Conservation (phyloP, 2,329 filamentous ascomycete species). For the Beauveria bassiana region DNA sequence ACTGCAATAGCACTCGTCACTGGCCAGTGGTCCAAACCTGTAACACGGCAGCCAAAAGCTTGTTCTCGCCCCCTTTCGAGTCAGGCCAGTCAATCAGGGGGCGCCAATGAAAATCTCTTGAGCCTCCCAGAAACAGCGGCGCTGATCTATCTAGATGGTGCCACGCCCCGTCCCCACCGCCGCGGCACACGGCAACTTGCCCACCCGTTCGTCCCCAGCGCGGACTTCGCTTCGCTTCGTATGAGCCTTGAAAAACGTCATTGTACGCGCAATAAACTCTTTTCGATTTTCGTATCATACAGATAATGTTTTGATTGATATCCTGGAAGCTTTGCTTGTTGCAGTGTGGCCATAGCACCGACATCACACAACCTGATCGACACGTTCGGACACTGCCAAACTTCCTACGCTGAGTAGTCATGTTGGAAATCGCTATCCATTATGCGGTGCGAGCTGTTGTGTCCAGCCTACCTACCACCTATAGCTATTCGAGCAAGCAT, state of each 20-base stretch:
- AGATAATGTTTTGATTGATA: neutral
- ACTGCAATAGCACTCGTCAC: neutral
- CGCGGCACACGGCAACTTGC: neutral
- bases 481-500: too few relatives aligned
- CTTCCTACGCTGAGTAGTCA: too few relatives aligned
- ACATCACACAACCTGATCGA: neutral
- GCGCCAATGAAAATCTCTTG: neutral
- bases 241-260: neutral
- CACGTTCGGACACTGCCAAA: too few relatives aligned
- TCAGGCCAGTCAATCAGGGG: too few relatives aligned
- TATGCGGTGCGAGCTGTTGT: neutral
- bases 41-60: neutral
- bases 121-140: neutral
- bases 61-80: neutral
- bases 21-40: neutral
- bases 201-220: neutral
- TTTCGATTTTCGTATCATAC: too few relatives aligned
- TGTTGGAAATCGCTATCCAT: too few relatives aligned
- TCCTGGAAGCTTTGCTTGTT: neutral
- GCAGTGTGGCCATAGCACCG: neutral
- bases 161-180: neutral
- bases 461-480: too few relatives aligned
- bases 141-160: conserved; percentile 3
- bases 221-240: neutral
- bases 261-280: neutral